Base-by-base conservation (phyloP, 2,329 filamentous ascomycete genomes). In the Trichoderma sp. region DNA sequence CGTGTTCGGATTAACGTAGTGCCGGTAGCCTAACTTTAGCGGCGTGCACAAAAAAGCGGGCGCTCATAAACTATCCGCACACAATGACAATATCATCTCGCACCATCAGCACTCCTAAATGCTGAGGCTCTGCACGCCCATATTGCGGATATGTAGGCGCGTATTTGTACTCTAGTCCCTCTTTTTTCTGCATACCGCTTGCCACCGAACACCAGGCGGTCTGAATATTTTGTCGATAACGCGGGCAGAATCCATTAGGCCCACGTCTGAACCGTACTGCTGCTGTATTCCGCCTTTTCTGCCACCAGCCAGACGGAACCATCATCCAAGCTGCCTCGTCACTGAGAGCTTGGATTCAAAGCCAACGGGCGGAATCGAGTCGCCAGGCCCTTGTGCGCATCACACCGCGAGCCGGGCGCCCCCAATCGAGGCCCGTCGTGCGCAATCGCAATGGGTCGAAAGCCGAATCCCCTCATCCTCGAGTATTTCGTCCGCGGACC, bases 401-500 rank as follows among this genome's bases (percentile, higher is more conserved):
- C 34, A 61, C 17, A 73, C 75, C 76, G 78, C 73, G 74, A 74
- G 75, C 74, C 74, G 64, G 73, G 75, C 71, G 77, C 76, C 76
- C 75, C 75, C 75, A 76, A 73, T 74, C 68, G 73, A 73, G 59
- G 67, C 68, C 72, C 63, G 66, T 68, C 72, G 53, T 74, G 73
- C 80, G 83, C 79, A 76, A 95, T 95, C 80, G 83, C 79, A 76
- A 95, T 95, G 93, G 93, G 93, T 80, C 89, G 93, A 79, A 91
- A 92, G 82, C 93, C 93, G 75, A 95, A 96, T 82, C 90, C 90
- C 77, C 86, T 97, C 76, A 95, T 97, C 80, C 87, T 93, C 81
- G 90, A 95, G 82, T 96, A 94, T 85, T 98, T 97, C 81, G 90
- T 93, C 80, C 90, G 94, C 76, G 95, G 95, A 11, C 88, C 90